phyloP scores from a whole-genome alignment of 495 filamentous ascomycete genomes.

The Aspergillus ostianus region DNA sequence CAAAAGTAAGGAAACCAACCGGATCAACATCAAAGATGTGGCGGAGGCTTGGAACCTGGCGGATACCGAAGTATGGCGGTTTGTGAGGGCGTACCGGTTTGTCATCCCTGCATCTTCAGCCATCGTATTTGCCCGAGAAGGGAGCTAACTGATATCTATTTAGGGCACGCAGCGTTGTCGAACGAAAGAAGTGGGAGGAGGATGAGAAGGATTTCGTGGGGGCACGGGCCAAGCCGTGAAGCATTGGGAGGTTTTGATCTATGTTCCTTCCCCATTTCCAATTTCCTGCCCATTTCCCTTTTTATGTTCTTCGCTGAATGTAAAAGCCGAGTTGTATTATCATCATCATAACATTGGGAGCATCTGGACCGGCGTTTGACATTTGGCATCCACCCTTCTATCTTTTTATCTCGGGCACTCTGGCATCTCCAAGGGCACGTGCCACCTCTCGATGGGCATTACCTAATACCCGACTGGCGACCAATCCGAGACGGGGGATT shows the following conservation, averaged over 20 bases:
- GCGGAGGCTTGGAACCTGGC: constrained; percentile 92
- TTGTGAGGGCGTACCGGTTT: constrained; percentile 68
- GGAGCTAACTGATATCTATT: constrained; percentile 15
- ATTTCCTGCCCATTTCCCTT: constrained; percentile 18
- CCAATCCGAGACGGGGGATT: constrained; percentile 5
- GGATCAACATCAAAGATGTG: constrained; percentile 51
- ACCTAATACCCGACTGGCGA: not conserved
- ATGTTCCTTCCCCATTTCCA: not conserved
- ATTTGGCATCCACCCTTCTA: too few species aligned
- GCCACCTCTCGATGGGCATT: not conserved
- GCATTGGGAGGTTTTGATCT: constrained; percentile 9
- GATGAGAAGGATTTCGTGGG: constrained; percentile 44
- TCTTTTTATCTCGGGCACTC: too few species aligned
- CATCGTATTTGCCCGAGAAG: not conserved
- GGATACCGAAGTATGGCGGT: constrained; percentile 91
- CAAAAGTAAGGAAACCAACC: constrained; percentile 33
- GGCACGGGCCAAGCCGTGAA: constrained; percentile 9
- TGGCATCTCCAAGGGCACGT: too few species aligned
- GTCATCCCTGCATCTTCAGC: constrained; percentile 6
- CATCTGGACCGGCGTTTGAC: constrained; percentile 4
- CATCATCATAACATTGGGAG: constrained; percentile 5
- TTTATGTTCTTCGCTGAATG: constrained; percentile 9
- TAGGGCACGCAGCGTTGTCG: constrained; percentile 45
- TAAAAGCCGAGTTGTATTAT: not conserved
- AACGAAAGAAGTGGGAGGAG: constrained; percentile 47